These are phyloP conservation scores for Ploettnerulaceae sp. DNA, from an alignment of 2,329 filamentous ascomycete genomes.

Conservation along the genomic window DNA sequence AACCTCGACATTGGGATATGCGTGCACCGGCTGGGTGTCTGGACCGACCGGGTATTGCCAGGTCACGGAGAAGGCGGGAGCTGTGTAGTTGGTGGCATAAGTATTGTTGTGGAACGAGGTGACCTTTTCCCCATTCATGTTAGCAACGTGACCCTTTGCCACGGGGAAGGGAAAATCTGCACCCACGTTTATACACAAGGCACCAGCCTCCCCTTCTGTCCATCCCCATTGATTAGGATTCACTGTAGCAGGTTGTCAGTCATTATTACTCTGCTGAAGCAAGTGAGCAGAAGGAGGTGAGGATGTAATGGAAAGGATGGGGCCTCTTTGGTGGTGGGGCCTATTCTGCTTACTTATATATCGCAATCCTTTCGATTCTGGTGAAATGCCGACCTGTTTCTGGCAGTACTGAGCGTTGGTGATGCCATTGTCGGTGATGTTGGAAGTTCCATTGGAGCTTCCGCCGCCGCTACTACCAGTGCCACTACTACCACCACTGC, in stretches of 20 bases:
- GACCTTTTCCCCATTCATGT: background rate
- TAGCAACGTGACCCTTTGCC: background rate
- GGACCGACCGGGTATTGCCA: slow-evolving; percentile 13
- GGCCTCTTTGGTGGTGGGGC: no score
- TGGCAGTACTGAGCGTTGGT: slow-evolving; percentile 4
- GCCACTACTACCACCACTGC: background rate
- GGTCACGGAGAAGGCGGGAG: slow-evolving; percentile 12
- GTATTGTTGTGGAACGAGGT: slow-evolving; percentile 12
- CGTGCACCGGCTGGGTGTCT: background rate
- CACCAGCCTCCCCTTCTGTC: slow-evolving; percentile 2
- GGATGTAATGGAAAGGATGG: no score
- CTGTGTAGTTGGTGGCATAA: slow-evolving; percentile 11
- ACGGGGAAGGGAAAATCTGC: background rate
- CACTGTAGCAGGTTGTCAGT: slow-evolving; percentile 6
- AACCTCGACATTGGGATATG: background rate
- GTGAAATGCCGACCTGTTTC: background rate
- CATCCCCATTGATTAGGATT: slow-evolving; percentile 15
- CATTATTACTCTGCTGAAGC: no score
- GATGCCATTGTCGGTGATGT: slow-evolving; percentile 3
- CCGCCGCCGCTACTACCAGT: background rate
- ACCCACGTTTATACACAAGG: slow-evolving; percentile 14
- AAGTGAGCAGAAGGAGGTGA: no score
- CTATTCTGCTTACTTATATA: slow-evolving; percentile 16
- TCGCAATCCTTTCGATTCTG: background rate
- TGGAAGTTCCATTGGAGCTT: background rate